phyloP scores from a whole-genome alignment of 2,329 filamentous ascomycete genomes.

The Sphaceloma murrayae region DNA sequence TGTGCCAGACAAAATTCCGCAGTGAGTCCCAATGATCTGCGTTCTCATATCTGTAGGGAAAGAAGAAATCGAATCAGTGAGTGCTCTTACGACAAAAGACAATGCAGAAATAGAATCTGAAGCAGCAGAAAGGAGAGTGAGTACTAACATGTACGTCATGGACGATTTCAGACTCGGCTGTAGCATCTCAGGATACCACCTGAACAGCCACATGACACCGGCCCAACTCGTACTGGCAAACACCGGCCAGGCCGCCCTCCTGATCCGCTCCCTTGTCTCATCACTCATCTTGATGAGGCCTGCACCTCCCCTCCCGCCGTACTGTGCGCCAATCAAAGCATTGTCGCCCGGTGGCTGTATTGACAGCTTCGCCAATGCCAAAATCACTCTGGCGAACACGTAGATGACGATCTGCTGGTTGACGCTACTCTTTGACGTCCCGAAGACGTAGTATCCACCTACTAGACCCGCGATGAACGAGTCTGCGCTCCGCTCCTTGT shows the following conservation, averaged over 20 bases:
- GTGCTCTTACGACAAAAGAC: background rate
- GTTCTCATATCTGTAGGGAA: slow-evolving; percentile 53
- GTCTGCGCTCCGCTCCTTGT: slow-evolving; percentile 63
- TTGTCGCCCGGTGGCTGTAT: slow-evolving; percentile 50
- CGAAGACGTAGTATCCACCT: slow-evolving; percentile 90
- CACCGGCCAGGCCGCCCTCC: slow-evolving; percentile 73
- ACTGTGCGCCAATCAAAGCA: slow-evolving; percentile 29
- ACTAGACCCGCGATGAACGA: slow-evolving; percentile 76
- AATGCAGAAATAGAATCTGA: background rate
- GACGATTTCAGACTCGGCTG: slow-evolving; percentile 86
- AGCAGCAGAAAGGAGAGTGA: background rate
- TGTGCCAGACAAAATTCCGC: slow-evolving; percentile 77
- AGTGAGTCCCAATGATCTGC: slow-evolving; percentile 83
- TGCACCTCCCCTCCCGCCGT: slow-evolving; percentile 33
- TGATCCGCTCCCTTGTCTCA: slow-evolving; percentile 31
- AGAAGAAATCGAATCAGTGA: slow-evolving; percentile 23
- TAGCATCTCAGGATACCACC: slow-evolving; percentile 81
- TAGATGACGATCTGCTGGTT: slow-evolving; percentile 98
- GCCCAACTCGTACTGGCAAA: slow-evolving; percentile 91
- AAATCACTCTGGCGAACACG: slow-evolving; percentile 82
- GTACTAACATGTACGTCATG: slow-evolving; percentile 90
- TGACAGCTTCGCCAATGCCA: slow-evolving; percentile 74
- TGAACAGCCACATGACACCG: slow-evolving; percentile 89
- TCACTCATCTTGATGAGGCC: slow-evolving; percentile 34
- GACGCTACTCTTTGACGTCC: slow-evolving; percentile 65